phyloP scores from a whole-genome alignment of 345 rosid genomes.

The Gossypium longicalyx region DNA sequence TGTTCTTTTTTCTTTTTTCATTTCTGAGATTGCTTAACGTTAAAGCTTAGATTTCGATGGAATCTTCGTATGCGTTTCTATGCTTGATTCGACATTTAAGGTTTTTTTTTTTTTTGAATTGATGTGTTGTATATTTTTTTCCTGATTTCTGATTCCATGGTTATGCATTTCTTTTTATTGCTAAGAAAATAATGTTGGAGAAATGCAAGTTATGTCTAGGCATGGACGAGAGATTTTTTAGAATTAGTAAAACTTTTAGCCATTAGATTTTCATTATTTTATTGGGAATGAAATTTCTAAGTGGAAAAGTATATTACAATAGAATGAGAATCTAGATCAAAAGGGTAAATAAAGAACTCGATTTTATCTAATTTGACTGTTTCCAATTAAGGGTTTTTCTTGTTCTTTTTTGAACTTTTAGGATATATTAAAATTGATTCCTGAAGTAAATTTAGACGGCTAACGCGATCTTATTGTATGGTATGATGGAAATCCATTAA shows the following conservation, averaged over 20 bases:
- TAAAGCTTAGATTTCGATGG: slow-evolving; percentile 1
- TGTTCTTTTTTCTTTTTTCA: not conserved
- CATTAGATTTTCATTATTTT: not conserved
- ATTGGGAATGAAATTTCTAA: not conserved
- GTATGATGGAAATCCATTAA: not conserved
- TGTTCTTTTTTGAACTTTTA: not conserved
- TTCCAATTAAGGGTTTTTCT: not conserved
- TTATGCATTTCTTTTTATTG: not conserved
- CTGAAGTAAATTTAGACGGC: not conserved
- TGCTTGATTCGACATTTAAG: not conserved
- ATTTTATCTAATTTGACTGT: slow-evolving; percentile 1
- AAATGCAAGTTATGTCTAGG: not conserved
- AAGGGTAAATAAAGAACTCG: not conserved
- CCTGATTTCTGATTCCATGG: not conserved
- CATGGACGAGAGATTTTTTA: not conserved
- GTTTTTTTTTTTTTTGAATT: no score
- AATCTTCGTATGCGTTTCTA: not conserved
- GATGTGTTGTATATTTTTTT: no score
- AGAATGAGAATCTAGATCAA: slow-evolving; percentile 7
- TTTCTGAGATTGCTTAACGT: not conserved
- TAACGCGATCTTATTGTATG: not conserved
- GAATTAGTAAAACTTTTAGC: not conserved
- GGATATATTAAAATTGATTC: not conserved
- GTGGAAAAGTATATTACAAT: not conserved
- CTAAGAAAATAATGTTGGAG: not conserved